Evolutionary conservation across 2,329 filamentous ascomycete genomes (phyloP), one percentile per base, ranked within the genome.

Genomic region (Penicillium sp.): DNA sequence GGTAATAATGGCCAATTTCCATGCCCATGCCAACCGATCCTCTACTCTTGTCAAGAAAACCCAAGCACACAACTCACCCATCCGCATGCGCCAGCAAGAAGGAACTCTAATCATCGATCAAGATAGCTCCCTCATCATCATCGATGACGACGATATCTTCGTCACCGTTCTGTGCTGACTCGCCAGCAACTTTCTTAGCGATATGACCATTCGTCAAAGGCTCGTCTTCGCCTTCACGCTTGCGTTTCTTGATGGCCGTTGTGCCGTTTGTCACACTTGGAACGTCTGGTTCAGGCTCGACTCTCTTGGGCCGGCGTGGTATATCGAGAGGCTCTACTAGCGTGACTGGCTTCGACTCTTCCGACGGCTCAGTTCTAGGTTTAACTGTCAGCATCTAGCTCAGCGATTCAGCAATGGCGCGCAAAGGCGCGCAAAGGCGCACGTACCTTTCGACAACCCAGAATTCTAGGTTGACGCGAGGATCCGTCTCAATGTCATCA

Each of bases 381-480:
- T n/a, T 17, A 4, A 17, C 3, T 53, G 40, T 71, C 59, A 69
- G 68, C 61, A 58, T 61, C 33, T 3, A 10, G 28, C 1, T 53
- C 15, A 7, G 28, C 7, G 4, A 4, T 3, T 12, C 3, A 26
- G n/a, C 15, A 24, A n/a, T 17, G 13, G 17, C 7, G 50, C 22
- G n/a, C 24, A 1, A 6, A 38, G 13, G 17, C 7, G 50, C 22
- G n/a, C 24, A 1, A 6, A 38, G 19, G 12, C 15, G 33, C 12
- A 40, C 70, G 66, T 66, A 79, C 77, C 66, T 70, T 65, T 74
- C 70, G 26, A 87, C 85, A 19, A 75, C 61, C 12, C 72, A 30
- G 15, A 97, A 81, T 56, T 94, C 85, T 2, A 98, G 84, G 66
- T 97, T 94, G 59, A 97, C 89, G 63, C 91, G 89, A 0, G 90